phyloP scores from a whole-genome alignment of 2,329 filamentous ascomycete genomes.

The Talaromyces sp. region DNA sequence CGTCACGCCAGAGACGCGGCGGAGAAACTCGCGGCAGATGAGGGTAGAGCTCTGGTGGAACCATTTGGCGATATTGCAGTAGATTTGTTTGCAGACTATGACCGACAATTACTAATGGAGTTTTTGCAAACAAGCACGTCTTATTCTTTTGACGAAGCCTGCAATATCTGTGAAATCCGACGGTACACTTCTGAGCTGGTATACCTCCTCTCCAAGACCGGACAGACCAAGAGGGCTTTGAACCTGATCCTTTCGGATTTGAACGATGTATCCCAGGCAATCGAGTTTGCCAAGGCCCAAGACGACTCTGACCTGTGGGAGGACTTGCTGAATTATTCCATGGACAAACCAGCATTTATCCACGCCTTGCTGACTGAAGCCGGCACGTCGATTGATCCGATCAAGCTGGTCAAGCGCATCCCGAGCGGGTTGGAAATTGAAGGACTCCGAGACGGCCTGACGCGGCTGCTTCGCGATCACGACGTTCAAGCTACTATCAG shows the following conservation, averaged over 20 bases:
- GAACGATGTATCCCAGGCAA: constrained; percentile 84
- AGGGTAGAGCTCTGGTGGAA: constrained; percentile 69
- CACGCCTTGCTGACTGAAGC: constrained; percentile 87
- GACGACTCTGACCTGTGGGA: constrained; percentile 92
- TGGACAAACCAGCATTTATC: constrained; percentile 97
- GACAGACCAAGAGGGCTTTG: constrained; percentile 84
- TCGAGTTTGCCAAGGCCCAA: constrained; percentile 89
- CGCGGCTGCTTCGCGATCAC: constrained; percentile 89
- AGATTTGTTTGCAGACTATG: constrained; percentile 78
- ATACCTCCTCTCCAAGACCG: constrained; percentile 90
- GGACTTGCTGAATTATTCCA: constrained; percentile 87
- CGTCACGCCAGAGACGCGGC: constrained; percentile 37
- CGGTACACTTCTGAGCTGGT: constrained; percentile 91
- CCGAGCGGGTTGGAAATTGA: constrained; percentile 91
- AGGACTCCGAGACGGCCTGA: constrained; percentile 80
- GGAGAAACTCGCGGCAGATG: constrained; percentile 47
- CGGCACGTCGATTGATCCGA: constrained; percentile 87
- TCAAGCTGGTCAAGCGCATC: constrained; percentile 82
- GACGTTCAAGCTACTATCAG: constrained; percentile 93
- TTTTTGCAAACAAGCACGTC: constrained; percentile 80
- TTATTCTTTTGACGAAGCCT: constrained; percentile 73
- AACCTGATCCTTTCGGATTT: constrained; percentile 93
- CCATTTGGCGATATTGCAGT: constrained; percentile 83
- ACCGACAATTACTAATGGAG: constrained; percentile 75
- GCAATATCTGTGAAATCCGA: constrained; percentile 71